phyloP scores from a whole-genome alignment of 1,284 basidiomycete species.

The Trichosporon sp. region DNA sequence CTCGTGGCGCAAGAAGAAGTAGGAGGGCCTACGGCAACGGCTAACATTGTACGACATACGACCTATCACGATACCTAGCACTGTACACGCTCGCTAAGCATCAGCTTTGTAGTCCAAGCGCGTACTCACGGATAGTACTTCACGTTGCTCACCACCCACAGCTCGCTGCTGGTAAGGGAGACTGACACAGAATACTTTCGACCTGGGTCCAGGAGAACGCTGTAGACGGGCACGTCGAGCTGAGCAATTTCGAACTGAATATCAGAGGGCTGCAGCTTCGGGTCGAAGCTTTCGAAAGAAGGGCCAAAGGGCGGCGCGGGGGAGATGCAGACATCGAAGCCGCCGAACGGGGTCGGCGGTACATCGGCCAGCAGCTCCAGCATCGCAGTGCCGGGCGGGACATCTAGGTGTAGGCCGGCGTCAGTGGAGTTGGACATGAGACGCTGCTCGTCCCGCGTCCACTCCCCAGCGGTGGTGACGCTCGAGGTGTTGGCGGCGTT shows the following conservation, averaged over 20 bases:
- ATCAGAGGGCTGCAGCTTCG: not conserved
- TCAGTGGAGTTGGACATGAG: not conserved
- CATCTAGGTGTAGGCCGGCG: not conserved
- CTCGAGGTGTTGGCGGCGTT: not conserved
- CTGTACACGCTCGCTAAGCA: not conserved
- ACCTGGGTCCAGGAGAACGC: not conserved
- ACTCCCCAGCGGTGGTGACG: not conserved
- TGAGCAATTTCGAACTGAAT: not conserved
- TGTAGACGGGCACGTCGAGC: not conserved
- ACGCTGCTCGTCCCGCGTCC: not conserved
- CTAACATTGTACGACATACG: not conserved
- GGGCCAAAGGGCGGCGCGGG: not conserved
- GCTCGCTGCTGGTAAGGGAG: not conserved
- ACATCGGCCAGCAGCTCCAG: slow-evolving; percentile 1
- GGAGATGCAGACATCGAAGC: not conserved
- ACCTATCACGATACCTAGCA: not conserved
- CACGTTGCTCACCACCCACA: not conserved
- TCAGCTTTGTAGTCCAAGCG: not conserved
- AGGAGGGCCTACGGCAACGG: too few species aligned
- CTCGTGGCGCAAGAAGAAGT: slow-evolving; percentile 1
- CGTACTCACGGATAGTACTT: not conserved
- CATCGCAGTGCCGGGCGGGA: not conserved
- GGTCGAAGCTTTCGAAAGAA: not conserved
- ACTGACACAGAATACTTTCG: not conserved
- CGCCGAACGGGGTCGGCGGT: not conserved